Percentiles rank a stretch among this genome's conserved stretches.
Conservation (phyloP, 768 basidiomycete genomes). For the Infundibulicybe gibba region DNA sequence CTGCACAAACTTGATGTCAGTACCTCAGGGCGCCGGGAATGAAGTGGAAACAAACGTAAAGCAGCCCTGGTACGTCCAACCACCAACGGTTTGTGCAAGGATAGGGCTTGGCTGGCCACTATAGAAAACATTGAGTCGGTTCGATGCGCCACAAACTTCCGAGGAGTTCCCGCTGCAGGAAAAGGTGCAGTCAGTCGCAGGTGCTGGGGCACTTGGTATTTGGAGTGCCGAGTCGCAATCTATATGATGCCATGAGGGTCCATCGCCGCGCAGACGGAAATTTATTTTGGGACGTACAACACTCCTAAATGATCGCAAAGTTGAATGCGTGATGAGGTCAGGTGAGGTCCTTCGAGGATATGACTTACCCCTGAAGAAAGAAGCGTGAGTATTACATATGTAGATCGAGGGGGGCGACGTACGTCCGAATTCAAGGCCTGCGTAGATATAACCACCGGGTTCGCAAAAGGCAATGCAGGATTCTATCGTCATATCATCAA, state of each 20-base stretch:
- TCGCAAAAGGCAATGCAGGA: constrained; percentile 46
- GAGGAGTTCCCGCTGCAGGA: constrained; percentile 54
- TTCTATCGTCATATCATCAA: constrained; percentile 58
- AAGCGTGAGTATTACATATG: constrained; percentile 8
- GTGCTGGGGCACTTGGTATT: constrained; percentile 39
- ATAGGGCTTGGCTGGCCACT: constrained; percentile 52
- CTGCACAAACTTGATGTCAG: constrained; percentile 25
- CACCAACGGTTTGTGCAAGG: constrained; percentile 50
- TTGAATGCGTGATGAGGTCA: no score
- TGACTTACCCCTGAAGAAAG: constrained; percentile 12
- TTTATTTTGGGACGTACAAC: constrained; percentile 36
- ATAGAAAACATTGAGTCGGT: constrained; percentile 61
- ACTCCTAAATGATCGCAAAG: constrained; percentile 29
- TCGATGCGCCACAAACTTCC: constrained; percentile 60
- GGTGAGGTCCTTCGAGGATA: no score
- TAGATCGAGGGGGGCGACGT: constrained; percentile 7
- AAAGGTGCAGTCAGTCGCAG: constrained; percentile 54
- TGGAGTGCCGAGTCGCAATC: constrained; percentile 62
- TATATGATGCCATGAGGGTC: constrained; percentile 16
- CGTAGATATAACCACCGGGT: constrained; percentile 47
- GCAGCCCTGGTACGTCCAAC: constrained; percentile 74
- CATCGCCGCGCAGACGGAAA: no score
- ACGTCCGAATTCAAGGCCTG: constrained; percentile 65
- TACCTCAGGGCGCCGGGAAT: constrained; percentile 18
- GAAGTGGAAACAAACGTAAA: constrained; percentile 43